Evolutionary conservation across 495 filamentous ascomycete genomes (phyloP).

Genomic region (Penicillium herquei): DNA sequence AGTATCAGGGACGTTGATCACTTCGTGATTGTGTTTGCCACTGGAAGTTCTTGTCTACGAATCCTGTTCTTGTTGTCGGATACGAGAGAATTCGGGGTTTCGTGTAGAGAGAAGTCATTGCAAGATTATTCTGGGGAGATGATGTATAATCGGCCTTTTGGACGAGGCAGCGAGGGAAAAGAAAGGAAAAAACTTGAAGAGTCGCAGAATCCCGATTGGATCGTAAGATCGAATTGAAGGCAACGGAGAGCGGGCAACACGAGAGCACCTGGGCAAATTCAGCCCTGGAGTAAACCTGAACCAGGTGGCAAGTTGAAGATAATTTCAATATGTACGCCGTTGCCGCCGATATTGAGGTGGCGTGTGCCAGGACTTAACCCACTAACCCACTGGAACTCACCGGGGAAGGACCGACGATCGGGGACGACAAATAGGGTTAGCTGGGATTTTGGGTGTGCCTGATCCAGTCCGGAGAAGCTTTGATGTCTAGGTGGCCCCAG

Average conservation of each 20-base stretch:
- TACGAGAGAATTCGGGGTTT: no score
- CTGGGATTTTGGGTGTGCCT: conserved; percentile 8
- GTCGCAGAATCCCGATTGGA: neutral
- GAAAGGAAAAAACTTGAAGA: neutral
- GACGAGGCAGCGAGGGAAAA: no score
- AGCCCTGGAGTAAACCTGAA: neutral
- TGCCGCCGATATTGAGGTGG: conserved; percentile 8
- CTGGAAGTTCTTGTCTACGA: no score
- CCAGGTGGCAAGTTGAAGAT: no score
- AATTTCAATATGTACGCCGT: neutral
- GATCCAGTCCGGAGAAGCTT: neutral
- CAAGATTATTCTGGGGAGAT: no score
- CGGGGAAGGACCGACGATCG: conserved; percentile 8
- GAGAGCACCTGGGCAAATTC: neutral
- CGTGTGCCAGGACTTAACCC: neutral
- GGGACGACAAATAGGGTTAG: conserved; percentile 12
- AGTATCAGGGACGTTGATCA: no score
- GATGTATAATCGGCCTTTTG: no score
- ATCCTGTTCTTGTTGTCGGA: no score
- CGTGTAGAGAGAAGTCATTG: no score
- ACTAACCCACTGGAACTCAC: neutral
- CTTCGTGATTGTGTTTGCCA: no score
- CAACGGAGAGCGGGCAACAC: neutral
- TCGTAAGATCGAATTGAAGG: neutral
- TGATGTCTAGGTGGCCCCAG: conserved; percentile 1